Percentiles rank a stretch among this genome's conserved stretches.
These are phyloP conservation scores for Usnea hakonensis DNA, from an alignment of 495 filamentous ascomycete species.

Conservation along the genomic window DNA sequence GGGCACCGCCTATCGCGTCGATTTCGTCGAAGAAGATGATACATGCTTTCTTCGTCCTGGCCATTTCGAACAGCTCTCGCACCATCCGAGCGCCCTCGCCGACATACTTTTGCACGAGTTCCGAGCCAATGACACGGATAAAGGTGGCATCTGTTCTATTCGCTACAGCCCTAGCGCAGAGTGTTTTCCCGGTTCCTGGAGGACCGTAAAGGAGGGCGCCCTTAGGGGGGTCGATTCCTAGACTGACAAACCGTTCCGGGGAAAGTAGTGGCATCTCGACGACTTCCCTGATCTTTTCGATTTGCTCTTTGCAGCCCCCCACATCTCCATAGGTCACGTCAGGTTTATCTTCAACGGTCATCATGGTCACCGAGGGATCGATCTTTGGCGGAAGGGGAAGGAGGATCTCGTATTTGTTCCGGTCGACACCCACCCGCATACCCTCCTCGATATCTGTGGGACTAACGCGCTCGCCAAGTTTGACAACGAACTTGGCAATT, in stretches of 20 bases:
- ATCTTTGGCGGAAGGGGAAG: slow-evolving; percentile 97
- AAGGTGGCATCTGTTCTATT: slow-evolving; percentile 98
- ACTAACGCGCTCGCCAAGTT: slow-evolving; percentile 91
- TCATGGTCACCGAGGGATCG: slow-evolving; percentile 98
- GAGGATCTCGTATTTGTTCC: slow-evolving; percentile 98
- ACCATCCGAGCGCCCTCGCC: slow-evolving; percentile 98
- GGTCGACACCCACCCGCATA: slow-evolving; percentile 95
- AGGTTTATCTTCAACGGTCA: slow-evolving; percentile 99
- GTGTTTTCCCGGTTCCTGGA: slow-evolving; percentile 94
- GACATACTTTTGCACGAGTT: slow-evolving; percentile 97
- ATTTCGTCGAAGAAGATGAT: slow-evolving; percentile 99
- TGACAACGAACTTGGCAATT: slow-evolving; percentile 98
- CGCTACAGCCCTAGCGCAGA: slow-evolving; percentile 93
- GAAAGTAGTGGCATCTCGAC: slow-evolving; percentile 97
- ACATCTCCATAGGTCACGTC: slow-evolving; percentile 99
- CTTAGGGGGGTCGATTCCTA: slow-evolving; percentile 98
- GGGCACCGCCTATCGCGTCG: slow-evolving; percentile 94
- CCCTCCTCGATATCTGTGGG: slow-evolving; percentile 99
- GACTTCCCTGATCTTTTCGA: slow-evolving; percentile 96
- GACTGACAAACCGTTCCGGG: slow-evolving; percentile 91
- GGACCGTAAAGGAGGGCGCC: slow-evolving; percentile 95
- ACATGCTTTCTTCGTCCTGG: slow-evolving; percentile 97
- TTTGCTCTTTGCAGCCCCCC: slow-evolving; percentile 97
- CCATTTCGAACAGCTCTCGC: slow-evolving; percentile 98
- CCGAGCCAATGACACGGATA: slow-evolving; percentile 94